Base-by-base conservation (phyloP, 163 green algal species). In the Scenedesmus sp. region DNA sequence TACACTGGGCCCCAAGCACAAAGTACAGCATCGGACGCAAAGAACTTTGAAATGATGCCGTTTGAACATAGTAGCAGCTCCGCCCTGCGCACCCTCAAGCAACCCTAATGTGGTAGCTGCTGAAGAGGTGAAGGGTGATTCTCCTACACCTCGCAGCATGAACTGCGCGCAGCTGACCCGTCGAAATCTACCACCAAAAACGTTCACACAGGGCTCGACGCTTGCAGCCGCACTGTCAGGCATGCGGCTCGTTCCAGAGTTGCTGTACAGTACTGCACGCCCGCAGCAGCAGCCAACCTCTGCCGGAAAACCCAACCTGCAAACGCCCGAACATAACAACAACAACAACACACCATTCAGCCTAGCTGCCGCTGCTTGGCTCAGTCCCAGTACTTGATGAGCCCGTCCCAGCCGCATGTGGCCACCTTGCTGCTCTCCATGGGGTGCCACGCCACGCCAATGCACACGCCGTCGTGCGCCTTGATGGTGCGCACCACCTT, bases 361-460 rank as follows among this genome's bases (percentile, higher is more conserved):
- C 13, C 6, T 26, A 84, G 26, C 18, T 5, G 9, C 18, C 82
- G 20, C 16, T 15, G 23, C 52, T 10, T 20, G 20, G 54, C 82
- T 92, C 82, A 93, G 66, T 93, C 90, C 90, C 90, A 93, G 56
- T 89, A 88, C 94, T 99, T 99, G 91, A 99, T 98, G 7, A 97
- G 90, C 10, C 98, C 97, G 91, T 99, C 98, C 98, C 98, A 99
- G 86, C 97, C 96, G 92, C 97, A 99, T 6, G 98, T 99, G 73
- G 97, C 98, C 8, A 99, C 96, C 93, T 99, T 99, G 93, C 90
- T 97, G 59, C 94, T 96, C 94, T 99, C 97, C 84, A 99, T 93
- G 0, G 98, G 98, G 94, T 99, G 97, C 98, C 98, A 99, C 77
- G 96, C 96, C 46, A 67, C 92, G 56, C 97, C 98, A 64, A 99